Evolutionary conservation across 1,139 yeast species (phyloP), one percentile per base, ranked within the genome.

Genomic region (Sugiyamaella xylanicola): DNA sequence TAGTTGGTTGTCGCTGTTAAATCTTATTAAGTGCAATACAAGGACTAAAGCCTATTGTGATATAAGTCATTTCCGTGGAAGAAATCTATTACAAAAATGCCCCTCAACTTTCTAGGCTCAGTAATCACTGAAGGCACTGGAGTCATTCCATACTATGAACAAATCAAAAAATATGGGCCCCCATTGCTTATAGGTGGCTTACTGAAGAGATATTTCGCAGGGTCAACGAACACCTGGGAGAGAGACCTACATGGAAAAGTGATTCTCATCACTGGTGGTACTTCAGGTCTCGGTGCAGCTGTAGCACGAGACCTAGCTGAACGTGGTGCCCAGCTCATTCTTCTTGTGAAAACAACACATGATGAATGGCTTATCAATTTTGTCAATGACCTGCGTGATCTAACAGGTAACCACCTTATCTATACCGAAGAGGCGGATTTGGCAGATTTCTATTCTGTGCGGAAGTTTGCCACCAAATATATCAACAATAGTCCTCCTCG

Each of bases 391-490:
- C 72, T 93, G 57, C 77, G 99, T 57, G 86, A 82, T 17, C 73
- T 71, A 27, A 85, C 93, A 27, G 77, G 78, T 49, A 93, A 92
- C 72, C 79, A 80, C 55, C 70, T 92, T 77, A 82, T 93, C 40
- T 92, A 89, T 69, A 95, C 95, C 11, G 99, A 93, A 67, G 82
- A 85, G 62, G 90, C 96, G 70, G 95, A 95, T 69, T 76, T 93
- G 58, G 77, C 83, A 22, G 85, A 89, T 55, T 75, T 93, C 59
- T 77, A 85, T 68, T 84, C 92, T 4, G 79, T 93, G n/a, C 78
- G 99, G 63, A 84, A 85, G 68, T 93, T 93, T 75, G 97, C 97
- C 29, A 92, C 99, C 1, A 84, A 79, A 61, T 93, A 98, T 98
- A 77, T 93, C 58, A 96, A 93, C 70, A 91, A 88, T 68, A 77